phyloP scores from a whole-genome alignment of 306 rosid genomes.

The Gynostemma pentaphyllum region DNA sequence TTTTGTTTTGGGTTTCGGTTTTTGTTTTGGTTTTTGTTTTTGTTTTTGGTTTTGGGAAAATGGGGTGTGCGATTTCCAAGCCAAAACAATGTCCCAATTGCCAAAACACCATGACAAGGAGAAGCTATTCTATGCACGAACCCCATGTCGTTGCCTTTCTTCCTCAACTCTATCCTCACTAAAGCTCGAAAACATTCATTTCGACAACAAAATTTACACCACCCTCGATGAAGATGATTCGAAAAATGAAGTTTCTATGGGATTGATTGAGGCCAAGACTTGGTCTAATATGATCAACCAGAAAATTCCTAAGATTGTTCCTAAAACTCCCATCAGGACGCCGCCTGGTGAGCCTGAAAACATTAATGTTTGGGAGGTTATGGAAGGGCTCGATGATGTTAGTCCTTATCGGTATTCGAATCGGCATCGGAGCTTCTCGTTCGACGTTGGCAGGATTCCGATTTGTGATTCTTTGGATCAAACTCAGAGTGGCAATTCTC shows the following conservation, averaged over 20 bases:
- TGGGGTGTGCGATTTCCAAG: slow-evolving; percentile 92
- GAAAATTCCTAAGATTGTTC: slow-evolving; percentile 46
- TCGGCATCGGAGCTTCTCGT: slow-evolving; percentile 59
- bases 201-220: slow-evolving; percentile 4
- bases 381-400: slow-evolving; percentile 88
- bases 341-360: slow-evolving; percentile 78
- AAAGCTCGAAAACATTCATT: slow-evolving; percentile 23
- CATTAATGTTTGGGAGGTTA: slow-evolving; percentile 76
- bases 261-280: slow-evolving; percentile 50
- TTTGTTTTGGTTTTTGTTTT: background rate
- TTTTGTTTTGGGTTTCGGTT: background rate
- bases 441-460: slow-evolving; percentile 26
- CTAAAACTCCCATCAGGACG: slow-evolving; percentile 45
- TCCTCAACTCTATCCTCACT: slow-evolving; percentile 72
- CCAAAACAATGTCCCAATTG: slow-evolving; percentile 64
- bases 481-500: slow-evolving; percentile 20
- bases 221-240: background rate
- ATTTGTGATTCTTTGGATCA: slow-evolving; percentile 16
- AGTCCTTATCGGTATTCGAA: slow-evolving; percentile 55
- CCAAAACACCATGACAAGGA: slow-evolving; percentile 37
- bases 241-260: slow-evolving; percentile 26
- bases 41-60: background rate
- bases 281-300: slow-evolving; percentile 71
- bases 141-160: slow-evolving; percentile 68
- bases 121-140: slow-evolving; percentile 63